Percentiles rank a stretch among this genome's conserved stretches.
Evolutionary conservation across 1,139 yeast species (phyloP).

Genomic region (Pichia norvegensis): DNA sequence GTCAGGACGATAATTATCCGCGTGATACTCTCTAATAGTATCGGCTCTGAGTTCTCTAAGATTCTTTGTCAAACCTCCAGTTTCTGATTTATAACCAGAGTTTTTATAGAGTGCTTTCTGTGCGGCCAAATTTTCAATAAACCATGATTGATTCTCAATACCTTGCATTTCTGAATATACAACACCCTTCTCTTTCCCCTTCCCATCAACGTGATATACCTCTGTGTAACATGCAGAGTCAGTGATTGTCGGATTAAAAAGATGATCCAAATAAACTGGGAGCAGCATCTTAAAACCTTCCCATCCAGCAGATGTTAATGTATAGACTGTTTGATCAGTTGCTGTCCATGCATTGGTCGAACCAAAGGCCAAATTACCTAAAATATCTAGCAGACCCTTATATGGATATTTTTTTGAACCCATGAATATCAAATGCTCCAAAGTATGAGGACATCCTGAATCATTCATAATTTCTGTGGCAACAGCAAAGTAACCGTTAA

Average conservation of each 20-base stretch:
- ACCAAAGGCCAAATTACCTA: constrained; percentile 80
- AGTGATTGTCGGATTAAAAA: constrained; percentile 76
- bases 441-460: constrained; percentile 91
- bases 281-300: constrained; percentile 78
- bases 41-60: constrained; percentile 66
- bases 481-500: constrained; percentile 88
- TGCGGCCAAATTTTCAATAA: constrained; percentile 53
- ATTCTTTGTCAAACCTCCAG: constrained; percentile 83
- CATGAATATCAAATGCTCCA: constrained; percentile 92
- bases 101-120: constrained; percentile 54
- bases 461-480: constrained; percentile 86
- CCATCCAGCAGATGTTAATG: constrained; percentile 92
- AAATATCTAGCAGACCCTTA: constrained; percentile 80
- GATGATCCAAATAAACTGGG: constrained; percentile 86
- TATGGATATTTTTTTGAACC: constrained; percentile 87
- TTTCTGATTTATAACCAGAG: constrained; percentile 85
- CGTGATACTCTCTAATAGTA: constrained; percentile 70
- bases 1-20: constrained; percentile 66
- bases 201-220: constrained; percentile 89
- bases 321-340: constrained; percentile 91
- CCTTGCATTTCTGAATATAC: constrained; percentile 98
- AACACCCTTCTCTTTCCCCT: constrained; percentile 90
- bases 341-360: constrained; percentile 97
- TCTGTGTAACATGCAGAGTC: constrained; percentile 91
- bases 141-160: constrained; percentile 74